These are phyloP conservation scores for Irineochytrium annulatum DNA, from an alignment of 192 early-diverging fungal species.

Conservation along the genomic window DNA sequence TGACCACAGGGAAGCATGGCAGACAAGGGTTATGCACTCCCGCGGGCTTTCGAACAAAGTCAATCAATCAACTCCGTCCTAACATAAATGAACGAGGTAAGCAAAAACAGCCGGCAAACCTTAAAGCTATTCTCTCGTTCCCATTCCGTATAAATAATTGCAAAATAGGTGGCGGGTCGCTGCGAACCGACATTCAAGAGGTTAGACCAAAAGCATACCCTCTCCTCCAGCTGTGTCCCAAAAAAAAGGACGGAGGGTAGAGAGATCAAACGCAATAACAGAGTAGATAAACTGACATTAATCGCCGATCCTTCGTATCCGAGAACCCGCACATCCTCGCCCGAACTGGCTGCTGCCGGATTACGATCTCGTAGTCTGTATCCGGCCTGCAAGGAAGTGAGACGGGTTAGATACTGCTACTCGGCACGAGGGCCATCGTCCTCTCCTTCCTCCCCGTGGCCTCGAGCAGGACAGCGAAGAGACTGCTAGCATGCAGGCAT, in stretches of 20 bases:
- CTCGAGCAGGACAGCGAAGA: too few relatives aligned
- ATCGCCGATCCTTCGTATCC: conserved; percentile 33
- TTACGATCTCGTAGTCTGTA: conserved; percentile 16
- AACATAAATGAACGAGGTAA: not conserved
- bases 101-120: not conserved
- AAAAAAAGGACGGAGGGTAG: not conserved
- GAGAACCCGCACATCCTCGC: conserved; percentile 43
- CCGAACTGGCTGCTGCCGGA: conserved; percentile 34
- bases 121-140: conserved; percentile 1
- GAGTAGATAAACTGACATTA: conserved; percentile 22
- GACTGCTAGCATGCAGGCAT: too few relatives aligned
- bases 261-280: not conserved
- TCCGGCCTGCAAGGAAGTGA: not conserved
- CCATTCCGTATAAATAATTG: conserved; percentile 19
- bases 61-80: not conserved
- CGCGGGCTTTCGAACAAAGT: conserved; percentile 4
- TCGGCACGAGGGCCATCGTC: not conserved
- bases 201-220: not conserved
- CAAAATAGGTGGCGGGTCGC: conserved; percentile 36
- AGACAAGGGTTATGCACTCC: conserved; percentile 16
- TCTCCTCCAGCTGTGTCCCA: not conserved
- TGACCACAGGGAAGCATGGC: conserved; percentile 34
- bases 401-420: not conserved
- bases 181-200: not conserved
- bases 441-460: too few relatives aligned